Evolutionary conservation across 805 yeast genomes (phyloP), one percentile per base, ranked within the genome.

Genomic region (Hanseniaspora jakobsenii): DNA sequence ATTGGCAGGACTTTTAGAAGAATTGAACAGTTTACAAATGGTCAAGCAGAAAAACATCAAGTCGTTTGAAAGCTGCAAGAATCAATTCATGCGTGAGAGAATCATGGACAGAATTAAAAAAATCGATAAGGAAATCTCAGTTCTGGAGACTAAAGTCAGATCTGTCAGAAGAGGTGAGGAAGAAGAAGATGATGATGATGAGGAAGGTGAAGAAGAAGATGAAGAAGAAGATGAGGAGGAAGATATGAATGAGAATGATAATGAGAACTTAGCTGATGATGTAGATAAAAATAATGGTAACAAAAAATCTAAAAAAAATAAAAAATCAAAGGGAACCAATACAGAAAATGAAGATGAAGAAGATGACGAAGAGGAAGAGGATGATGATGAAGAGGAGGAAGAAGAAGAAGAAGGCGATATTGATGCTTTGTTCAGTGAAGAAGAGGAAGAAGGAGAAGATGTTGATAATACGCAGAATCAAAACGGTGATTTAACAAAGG

Each of bases 1-100:
- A 21, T 23, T 32, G 14, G 16, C 43, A 14, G 8, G 57, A 52
- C 35, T 61, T 52, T 13, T 47, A 35, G 18, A 43, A 18, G 47
- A 36, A 26, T 22, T 43, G 18, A 38, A 37, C 6, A 35, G 39
- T 6, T 13, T 42, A 13, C 46, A 42, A 18, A 24, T 34, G 4
- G 46, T 42, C 17, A 42, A 42, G 14, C 46, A 42, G 23, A 42
- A 37, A 17, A 42, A 42, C n/a, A 24, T 42, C 9, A 42, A 42
- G 16, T 42, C 46, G 6, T 42, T 42, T 26, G 39, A 42, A 8
- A 42, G 31, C 19, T 42, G 46, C 29, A 42, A 42, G 17, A 42
- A 42, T n/a, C 46, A 42, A n/a, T 42, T 42, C 32, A 42, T 42
- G 46, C 34, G 35, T 12, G 46, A 42, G n/a, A 34, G 46, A 35